Conservation (phyloP, 2,329 filamentous ascomycete genomes). For the Ophiostoma perfectum region DNA sequence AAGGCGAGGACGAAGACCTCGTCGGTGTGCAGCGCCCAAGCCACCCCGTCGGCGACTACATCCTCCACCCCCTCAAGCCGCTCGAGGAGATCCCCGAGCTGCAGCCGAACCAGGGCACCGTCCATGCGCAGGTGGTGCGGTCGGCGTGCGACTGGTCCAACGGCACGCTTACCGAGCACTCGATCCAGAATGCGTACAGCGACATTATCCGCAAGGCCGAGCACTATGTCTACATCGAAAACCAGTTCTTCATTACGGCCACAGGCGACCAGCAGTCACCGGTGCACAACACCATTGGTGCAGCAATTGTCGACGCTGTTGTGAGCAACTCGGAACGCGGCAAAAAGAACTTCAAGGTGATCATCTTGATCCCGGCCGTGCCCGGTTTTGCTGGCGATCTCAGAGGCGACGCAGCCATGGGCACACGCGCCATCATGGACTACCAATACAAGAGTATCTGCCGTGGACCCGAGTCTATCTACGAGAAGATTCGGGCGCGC, state of each 20-base stretch:
- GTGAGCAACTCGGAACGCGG: constrained; percentile 73
- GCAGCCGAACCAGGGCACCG: constrained; percentile 58
- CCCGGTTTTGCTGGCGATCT: constrained; percentile 93
- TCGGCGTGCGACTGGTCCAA: constrained; percentile 92
- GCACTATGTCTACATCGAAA: constrained; percentile 96
- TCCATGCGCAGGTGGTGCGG: constrained; percentile 79
- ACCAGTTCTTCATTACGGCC: constrained; percentile 96
- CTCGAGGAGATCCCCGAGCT: constrained; percentile 54
- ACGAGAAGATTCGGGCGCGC: constrained; percentile 63
- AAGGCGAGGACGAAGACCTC: constrained; percentile 75
- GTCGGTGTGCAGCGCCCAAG: constrained; percentile 83
- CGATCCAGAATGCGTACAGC: constrained; percentile 80
- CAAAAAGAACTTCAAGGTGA: constrained; percentile 76
- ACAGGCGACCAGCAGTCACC: constrained; percentile 83
- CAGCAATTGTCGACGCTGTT: constrained; percentile 84
- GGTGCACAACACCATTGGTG: constrained; percentile 81
- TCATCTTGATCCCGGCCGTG: constrained; percentile 83
- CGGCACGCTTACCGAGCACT: constrained; percentile 77
- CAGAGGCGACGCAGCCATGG: constrained; percentile 72
- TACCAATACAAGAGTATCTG: constrained; percentile 97
- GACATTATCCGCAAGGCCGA: constrained; percentile 82
- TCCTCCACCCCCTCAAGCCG: constrained; percentile 70
- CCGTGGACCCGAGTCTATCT: constrained; percentile 86
- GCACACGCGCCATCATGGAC: constrained; percentile 94
- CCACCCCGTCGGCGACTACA: constrained; percentile 82